phyloP scores from a whole-genome alignment of 2,329 filamentous ascomycete genomes.

The Botrytis squamosa region DNA sequence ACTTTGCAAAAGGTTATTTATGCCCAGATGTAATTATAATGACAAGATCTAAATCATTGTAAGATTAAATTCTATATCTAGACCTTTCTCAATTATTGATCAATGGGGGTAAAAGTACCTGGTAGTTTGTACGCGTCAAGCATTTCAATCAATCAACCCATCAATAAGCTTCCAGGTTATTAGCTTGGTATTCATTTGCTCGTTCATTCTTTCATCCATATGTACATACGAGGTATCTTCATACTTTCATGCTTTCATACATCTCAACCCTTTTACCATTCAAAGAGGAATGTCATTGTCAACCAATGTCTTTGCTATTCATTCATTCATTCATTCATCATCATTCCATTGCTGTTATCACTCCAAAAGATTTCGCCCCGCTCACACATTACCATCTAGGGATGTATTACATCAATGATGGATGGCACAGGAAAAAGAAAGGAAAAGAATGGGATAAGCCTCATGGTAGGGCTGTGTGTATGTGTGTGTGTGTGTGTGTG shows the following conservation, averaged over 20 bases:
- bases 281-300: not conserved
- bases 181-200: not conserved
- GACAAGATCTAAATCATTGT: not conserved
- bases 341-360: not conserved
- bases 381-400: not conserved
- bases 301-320: not conserved
- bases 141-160: no score
- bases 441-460: not conserved
- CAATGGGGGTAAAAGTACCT: not conserved
- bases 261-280: not conserved
- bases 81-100: not conserved
- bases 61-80: constrained; percentile 3
- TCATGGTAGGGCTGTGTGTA: constrained; percentile 18
- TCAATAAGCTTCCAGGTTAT: not conserved
- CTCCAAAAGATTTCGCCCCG: not conserved
- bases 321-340: not conserved
- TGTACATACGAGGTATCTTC: not conserved
- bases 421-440: not conserved
- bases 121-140: not conserved
- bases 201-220: not conserved
- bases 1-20: not conserved
- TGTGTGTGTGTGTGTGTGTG: constrained; percentile 14
- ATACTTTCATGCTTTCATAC: not conserved
- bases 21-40: not conserved
- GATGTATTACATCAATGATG: not conserved